A percentile compares a stretch with the other conserved stretches of the same genome.
Conservation (phyloP, 192 early-diverging fungal species). For the Coemansia brasiliensis region DNA sequence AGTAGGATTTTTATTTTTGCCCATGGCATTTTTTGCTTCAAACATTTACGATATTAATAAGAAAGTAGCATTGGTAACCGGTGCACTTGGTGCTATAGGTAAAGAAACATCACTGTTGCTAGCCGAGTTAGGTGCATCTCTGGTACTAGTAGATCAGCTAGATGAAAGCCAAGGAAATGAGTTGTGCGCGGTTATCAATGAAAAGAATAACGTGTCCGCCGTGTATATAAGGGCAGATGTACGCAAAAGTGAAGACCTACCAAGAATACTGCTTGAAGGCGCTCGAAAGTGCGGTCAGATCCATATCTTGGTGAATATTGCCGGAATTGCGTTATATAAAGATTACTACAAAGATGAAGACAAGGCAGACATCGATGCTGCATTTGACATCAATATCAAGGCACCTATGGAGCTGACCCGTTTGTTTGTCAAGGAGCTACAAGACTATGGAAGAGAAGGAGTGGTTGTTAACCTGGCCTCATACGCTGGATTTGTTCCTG, state of each 20-base stretch:
- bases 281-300: slow-evolving; percentile 56
- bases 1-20: background rate
- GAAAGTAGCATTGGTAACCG: slow-evolving; percentile 47
- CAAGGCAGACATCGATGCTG: slow-evolving; percentile 54
- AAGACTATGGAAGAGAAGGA: slow-evolving; percentile 53
- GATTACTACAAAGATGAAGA: slow-evolving; percentile 51
- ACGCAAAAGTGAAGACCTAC: slow-evolving; percentile 9
- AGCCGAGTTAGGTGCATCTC: slow-evolving; percentile 12
- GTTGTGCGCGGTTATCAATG: slow-evolving; percentile 14
- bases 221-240: slow-evolving; percentile 9
- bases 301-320: slow-evolving; percentile 64
- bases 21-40: background rate
- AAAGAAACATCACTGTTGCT: slow-evolving; percentile 18
- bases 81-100: slow-evolving; percentile 41
- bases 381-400: slow-evolving; percentile 67
- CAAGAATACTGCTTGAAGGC: slow-evolving; percentile 42
- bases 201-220: background rate
- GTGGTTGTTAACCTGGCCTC: slow-evolving; percentile 74
- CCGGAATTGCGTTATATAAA: slow-evolving; percentile 56
- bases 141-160: slow-evolving; percentile 36
- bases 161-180: slow-evolving; percentile 2
- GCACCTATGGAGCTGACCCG: slow-evolving; percentile 76
- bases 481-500: slow-evolving; percentile 61
- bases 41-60: slow-evolving; percentile 10
- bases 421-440: slow-evolving; percentile 61